Evolutionary conservation across 1,139 yeast species (phyloP).

Genomic region (Candida sp.): DNA sequence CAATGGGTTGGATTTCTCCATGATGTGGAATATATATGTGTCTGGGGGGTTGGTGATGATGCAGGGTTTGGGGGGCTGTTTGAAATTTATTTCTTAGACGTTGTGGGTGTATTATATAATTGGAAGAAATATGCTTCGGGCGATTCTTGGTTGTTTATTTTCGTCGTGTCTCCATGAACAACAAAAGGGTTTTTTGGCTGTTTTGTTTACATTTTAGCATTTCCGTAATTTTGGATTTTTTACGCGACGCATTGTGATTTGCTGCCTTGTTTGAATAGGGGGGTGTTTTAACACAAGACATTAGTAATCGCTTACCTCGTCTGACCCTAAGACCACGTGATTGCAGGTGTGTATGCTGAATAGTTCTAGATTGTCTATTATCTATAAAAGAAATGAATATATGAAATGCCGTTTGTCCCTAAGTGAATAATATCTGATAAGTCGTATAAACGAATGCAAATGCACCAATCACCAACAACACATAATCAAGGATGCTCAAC

Average conservation of each 20-base stretch:
- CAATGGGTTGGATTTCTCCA: conserved; percentile 44
- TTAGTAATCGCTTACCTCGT: too few species aligned
- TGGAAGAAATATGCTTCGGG: too few species aligned
- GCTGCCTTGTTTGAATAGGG: not conserved
- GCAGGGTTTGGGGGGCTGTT: not conserved
- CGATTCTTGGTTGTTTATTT: too few species aligned
- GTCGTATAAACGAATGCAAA: conserved; percentile 70
- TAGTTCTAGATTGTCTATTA: not conserved
- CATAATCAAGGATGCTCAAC: conserved; percentile 44
- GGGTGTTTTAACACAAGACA: too few species aligned
- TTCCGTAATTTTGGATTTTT: not conserved
- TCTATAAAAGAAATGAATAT: not conserved
- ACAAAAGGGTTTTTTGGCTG: not conserved
- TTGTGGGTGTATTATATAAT: too few species aligned
- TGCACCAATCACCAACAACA: conserved; percentile 58
- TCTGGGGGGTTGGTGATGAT: not conserved
- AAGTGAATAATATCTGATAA: conserved; percentile 48
- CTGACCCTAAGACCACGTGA: not conserved
- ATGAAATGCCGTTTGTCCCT: not conserved
- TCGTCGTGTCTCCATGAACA: too few species aligned
- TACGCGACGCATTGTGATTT: conserved; percentile 1
- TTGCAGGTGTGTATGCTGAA: not conserved
- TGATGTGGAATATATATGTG: conserved; percentile 9
- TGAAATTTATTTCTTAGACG: not conserved
- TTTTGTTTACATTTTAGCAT: not conserved